phyloP scores from a whole-genome alignment of 202 grass and related monocot genomes.

The Zoysia matrella region DNA sequence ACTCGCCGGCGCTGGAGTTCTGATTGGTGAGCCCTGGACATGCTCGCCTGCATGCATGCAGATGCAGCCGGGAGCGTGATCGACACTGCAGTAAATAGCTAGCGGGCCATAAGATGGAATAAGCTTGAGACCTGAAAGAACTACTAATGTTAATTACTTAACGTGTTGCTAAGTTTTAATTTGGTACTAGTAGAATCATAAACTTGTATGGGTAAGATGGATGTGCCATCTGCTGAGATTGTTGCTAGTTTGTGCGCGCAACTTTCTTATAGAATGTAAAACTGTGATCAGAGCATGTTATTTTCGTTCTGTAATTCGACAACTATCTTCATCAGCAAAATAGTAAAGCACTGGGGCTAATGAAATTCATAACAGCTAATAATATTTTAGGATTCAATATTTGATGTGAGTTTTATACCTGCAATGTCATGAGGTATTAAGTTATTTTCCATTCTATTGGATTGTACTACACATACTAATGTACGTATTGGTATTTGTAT shows the following conservation, averaged over 20 bases:
- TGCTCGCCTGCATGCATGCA: background rate
- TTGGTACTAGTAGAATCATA: constrained; percentile 51
- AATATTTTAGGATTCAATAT: background rate
- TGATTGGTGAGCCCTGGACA: constrained; percentile 26
- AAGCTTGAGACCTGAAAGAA: constrained; percentile 36
- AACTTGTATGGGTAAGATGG: constrained; percentile 20
- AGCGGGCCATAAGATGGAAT: constrained; percentile 18
- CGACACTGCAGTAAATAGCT: constrained; percentile 62
- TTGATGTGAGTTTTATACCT: background rate
- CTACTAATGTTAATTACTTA: constrained; percentile 53
- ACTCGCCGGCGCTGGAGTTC: constrained; percentile 52
- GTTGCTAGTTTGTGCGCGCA: constrained; percentile 27
- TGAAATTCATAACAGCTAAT: background rate
- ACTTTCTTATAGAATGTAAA: constrained; percentile 21
- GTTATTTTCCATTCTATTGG: background rate
- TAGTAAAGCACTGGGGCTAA: background rate
- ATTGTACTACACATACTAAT: too few species aligned
- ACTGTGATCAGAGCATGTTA: background rate
- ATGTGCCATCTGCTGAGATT: constrained; percentile 11
- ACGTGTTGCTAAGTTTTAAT: constrained; percentile 35
- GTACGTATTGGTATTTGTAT: too few species aligned
- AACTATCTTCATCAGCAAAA: background rate
- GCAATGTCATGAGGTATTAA: too few species aligned
- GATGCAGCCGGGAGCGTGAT: background rate
- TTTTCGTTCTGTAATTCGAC: constrained; percentile 22